Conservation (phyloP, 2,329 filamentous ascomycete species). For the Aspergillus fructus region DNA sequence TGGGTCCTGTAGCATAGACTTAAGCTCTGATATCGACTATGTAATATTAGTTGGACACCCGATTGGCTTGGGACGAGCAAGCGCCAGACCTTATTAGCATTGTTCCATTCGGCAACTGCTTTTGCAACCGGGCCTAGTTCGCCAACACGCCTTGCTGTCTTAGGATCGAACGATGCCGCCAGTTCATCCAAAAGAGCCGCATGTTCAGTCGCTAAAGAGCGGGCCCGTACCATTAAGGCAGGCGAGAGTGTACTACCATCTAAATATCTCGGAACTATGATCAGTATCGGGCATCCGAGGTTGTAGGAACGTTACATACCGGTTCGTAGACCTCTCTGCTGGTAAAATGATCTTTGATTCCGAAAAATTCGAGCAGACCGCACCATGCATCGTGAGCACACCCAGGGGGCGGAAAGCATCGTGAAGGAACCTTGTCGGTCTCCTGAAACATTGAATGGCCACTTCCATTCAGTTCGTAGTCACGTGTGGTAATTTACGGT, state of each 20-base stretch:
- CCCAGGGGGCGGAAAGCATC: slow-evolving; percentile 45
- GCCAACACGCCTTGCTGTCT: slow-evolving; percentile 57
- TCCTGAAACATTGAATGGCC: not conserved
- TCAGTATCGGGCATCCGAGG: not conserved
- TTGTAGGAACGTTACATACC: slow-evolving; percentile 21
- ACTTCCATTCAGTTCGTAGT: not conserved
- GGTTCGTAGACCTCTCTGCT: slow-evolving; percentile 28
- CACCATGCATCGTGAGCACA: slow-evolving; percentile 50
- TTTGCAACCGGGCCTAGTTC: slow-evolving; percentile 54
- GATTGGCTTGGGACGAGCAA: not conserved
- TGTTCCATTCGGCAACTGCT: slow-evolving; percentile 58
- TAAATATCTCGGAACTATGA: slow-evolving; percentile 6
- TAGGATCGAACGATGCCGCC: slow-evolving; percentile 55
- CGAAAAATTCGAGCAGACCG: slow-evolving; percentile 35
- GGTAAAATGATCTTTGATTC: slow-evolving; percentile 22
- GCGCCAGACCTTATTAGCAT: slow-evolving; percentile 53
- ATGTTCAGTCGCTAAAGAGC: slow-evolving; percentile 57
- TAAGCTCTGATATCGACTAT: slow-evolving; percentile 66
- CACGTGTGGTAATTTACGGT: slow-evolving; percentile 11
- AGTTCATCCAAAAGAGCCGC: slow-evolving; percentile 53
- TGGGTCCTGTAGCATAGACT: slow-evolving; percentile 70
- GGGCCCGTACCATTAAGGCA: slow-evolving; percentile 56
- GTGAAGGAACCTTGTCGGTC: slow-evolving; percentile 11
- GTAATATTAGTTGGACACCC: not conserved
- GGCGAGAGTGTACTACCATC: slow-evolving; percentile 47